Percentiles rank a stretch among this genome's conserved stretches.
phyloP scores from a whole-genome alignment of 2,329 filamentous ascomycete species.

The Davidsoniella australis region DNA sequence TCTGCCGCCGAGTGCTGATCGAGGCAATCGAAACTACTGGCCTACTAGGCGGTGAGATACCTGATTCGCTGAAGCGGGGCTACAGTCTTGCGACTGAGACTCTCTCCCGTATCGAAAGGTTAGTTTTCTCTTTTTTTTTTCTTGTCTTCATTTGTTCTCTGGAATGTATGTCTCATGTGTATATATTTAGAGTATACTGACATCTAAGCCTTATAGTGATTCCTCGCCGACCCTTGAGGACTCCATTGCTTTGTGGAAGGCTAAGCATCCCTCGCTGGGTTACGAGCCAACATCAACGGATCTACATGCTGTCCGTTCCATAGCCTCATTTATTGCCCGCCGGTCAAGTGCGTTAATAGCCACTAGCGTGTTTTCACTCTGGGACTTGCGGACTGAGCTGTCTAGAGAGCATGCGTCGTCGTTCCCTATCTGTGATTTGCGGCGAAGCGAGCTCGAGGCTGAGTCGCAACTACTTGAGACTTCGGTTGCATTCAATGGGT shows the following conservation, averaged over 20 bases:
- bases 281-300: slow-evolving; percentile 27
- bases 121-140: slow-evolving; percentile 17
- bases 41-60: slow-evolving; percentile 38
- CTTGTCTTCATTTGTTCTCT: neutral
- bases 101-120: slow-evolving; percentile 40
- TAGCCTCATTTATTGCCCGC: slow-evolving; percentile 37
- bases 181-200: neutral
- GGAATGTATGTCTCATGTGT: too few relatives aligned
- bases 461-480: slow-evolving; percentile 32
- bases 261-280: slow-evolving; percentile 19
- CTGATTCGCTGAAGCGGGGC: slow-evolving; percentile 30
- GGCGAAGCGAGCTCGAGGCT: slow-evolving; percentile 30
- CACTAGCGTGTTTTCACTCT: slow-evolving; percentile 40
- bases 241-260: slow-evolving; percentile 2
- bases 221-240: neutral
- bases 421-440: slow-evolving; percentile 8
- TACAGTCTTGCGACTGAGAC: slow-evolving; percentile 46
- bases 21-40: slow-evolving; percentile 40
- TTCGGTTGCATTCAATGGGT: slow-evolving; percentile 62
- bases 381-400: slow-evolving; percentile 34
- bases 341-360: slow-evolving; percentile 44
- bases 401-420: slow-evolving; percentile 26
- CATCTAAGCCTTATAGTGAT: slow-evolving; percentile 2
- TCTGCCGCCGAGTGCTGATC: slow-evolving; percentile 38
- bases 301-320: slow-evolving; percentile 31